Evolutionary conservation across 192 early-diverging fungal genomes (phyloP), one percentile per base, ranked within the genome.

Genomic region (Coemansia furcata): DNA sequence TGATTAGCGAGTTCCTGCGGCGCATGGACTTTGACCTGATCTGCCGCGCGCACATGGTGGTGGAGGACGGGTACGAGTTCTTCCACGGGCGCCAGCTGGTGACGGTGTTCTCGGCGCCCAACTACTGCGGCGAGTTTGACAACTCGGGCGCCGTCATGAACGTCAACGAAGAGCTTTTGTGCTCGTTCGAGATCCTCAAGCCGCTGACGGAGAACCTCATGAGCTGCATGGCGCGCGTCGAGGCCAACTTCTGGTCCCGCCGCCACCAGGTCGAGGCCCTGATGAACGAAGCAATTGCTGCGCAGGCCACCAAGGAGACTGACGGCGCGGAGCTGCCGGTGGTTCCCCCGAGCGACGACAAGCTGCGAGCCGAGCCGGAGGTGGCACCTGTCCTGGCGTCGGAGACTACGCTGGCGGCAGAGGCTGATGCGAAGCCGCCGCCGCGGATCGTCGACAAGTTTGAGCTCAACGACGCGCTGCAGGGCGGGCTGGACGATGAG

Each of bases 91-190:
- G 94, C 32, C 89, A 89, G 33, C 80, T 98, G 66, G 96, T 98
- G 3, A 98, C 96, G 5, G 87, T 97, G 4, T 97, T 97, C 66
- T 92, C 91, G 10, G 96, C 96, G 5, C 95, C 96, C 57, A 96
- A 98, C 78, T 96, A 96, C 81, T 98, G 96, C 78, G 95, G 95
- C 65, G 96, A 98, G 85, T 98, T 98, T 77, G 94, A 92, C 66
- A 93, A 91, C 78, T 85, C 84, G 68, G 93, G 92, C 15, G 95
- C 94, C 3, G 89, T 97, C 64, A 97, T 97, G 95, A 87, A 83
- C 65, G 93, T 97, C 58, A 93, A 94, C 66, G 93, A 94, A 67
- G 89, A 93, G 67, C 83, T 97, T 37, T 77, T 97, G 69, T 97
- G 95, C 67, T 92, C 89, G 46, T 97, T 97, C 83, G 92, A 91